Base-by-base conservation (phyloP, 768 basidiomycete species). In the Amanita phalloides region DNA sequence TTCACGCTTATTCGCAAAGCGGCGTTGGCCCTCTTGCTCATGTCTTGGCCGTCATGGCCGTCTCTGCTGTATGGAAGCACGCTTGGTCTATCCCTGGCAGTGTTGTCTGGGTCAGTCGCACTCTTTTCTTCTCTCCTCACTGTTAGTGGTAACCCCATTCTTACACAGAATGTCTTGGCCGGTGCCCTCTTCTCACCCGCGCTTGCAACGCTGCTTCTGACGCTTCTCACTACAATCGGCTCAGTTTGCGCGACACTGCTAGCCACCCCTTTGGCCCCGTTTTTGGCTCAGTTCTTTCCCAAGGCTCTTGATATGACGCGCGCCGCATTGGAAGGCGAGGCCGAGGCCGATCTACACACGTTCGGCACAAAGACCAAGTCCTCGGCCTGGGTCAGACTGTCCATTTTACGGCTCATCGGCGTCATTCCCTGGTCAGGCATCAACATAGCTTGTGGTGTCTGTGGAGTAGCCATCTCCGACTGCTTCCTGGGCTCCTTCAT, bases 351-450 rank as follows among this genome's bases (percentile, higher is more conserved):
- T 54, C 58, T 64, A 43, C 69, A 71, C 37, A 61, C 65, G 57
- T 69, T 71, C 54, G 60, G 59, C 36, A 62, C 57, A 54, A 48
- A 54, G 50, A 55, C 54, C 28, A 63, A 64, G 52, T 72, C 76
- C 5, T 67, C 75, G 8, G 67, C 82, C 2, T 96, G 94, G 93
- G 83, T 92, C 41, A 81, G 92, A 37, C 71, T 96, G 41, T 84
- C 91, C 3, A 78, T 95, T 53, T 77, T 97, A 56, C 81, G 94
- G 45, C 81, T 95, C 53, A 79, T 95, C 60, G 94, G 94, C 17
- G 81, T 97, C 50, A 90, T 96, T 3, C 94, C 94, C 4, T 97
- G 94, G 94, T 90, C 89, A 53, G 92, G 90, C 54, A 91, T 97
- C 73, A 97, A 97, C 65, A 87, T 97, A 53, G 93, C 93, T 42